Base-by-base conservation (phyloP, 2,329 filamentous ascomycete genomes). In the Scytalidium sp. region DNA sequence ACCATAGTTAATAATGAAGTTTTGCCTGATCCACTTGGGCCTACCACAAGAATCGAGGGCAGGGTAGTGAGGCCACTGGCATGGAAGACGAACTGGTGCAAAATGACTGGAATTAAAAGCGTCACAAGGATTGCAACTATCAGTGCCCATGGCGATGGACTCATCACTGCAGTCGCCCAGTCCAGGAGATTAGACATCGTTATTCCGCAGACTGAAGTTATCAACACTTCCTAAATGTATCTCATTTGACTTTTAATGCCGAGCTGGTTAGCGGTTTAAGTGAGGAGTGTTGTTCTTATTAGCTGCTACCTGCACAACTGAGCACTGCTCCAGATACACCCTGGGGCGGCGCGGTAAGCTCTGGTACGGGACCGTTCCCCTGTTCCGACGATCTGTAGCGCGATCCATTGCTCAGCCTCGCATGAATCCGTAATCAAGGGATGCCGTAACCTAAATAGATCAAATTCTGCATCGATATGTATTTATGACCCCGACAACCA, bases 11-110 rank as follows among this genome's bases (percentile, higher is more conserved):
- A 73, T 27, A 97, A 82, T 8, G 88, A 81, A 0, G 94, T 97
- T 75, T 97, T 99, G 62, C 94, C 94, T 45, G 83, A 80, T 55
- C 85, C 88, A 49, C 85, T 85, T 15, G 93, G 90, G 1, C 94
- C 94, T 44, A 92, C 67, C 41, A 96, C 80, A 9, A 97, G 75
- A 53, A 97, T 83, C 7, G 86, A 87, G 45, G 93, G 90, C 21
- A 88, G 79, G 13, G 76, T 78, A 32, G 81, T 81, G 61, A 87
- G 85, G 13, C 84, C 79, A 36, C 80, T 79, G 45, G 81, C 77
- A 49, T 80, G 80, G 67, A 90, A 96, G 79, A 66, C 55, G 64
- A 87, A 73, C 50, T 81, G 67, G 73, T 97, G 94, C 43, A 97
- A 76, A 48, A 96, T 65, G 46, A 96, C 64, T 19, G 94, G 94